Evolutionary conservation across 2,329 filamentous ascomycete species (phyloP).

Genomic region (Fusarium anthophilum): DNA sequence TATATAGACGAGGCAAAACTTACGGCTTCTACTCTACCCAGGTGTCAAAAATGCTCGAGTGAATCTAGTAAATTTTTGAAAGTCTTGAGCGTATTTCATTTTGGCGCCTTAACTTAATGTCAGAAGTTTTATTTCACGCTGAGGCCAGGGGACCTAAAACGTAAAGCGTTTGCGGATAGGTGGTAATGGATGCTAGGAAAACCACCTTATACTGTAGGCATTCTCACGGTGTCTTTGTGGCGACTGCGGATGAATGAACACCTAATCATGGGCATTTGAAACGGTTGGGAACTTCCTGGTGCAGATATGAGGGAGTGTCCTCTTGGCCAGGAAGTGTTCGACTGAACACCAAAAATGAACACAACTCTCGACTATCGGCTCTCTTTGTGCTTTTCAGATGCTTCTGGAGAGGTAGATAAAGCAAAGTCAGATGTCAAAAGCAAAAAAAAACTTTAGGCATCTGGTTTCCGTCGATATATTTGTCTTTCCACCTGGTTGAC

Average conservation of each 20-base stretch:
- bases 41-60: not conserved
- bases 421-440: not conserved
- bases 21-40: not conserved
- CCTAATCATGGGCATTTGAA: not conserved
- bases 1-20: not conserved
- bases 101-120: not conserved
- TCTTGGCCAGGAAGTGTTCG: not conserved
- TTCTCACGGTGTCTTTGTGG: not conserved
- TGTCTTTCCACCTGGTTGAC: not conserved
- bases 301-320: not conserved
- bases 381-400: not conserved
- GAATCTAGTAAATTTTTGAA: too few relatives aligned
- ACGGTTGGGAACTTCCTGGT: not conserved
- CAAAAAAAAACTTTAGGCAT: not conserved
- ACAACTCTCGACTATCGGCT: not conserved
- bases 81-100: not conserved
- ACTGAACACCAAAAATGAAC: not conserved
- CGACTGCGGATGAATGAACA: too few relatives aligned
- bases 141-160: not conserved
- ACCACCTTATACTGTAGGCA: not conserved
- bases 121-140: not conserved
- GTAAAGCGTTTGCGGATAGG: not conserved
- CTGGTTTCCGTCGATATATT: not conserved
- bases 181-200: not conserved
- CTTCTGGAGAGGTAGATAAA: not conserved